These are phyloP conservation scores for Chalciporus piperatus DNA, from an alignment of 768 basidiomycete genomes.

Conservation along the genomic window DNA sequence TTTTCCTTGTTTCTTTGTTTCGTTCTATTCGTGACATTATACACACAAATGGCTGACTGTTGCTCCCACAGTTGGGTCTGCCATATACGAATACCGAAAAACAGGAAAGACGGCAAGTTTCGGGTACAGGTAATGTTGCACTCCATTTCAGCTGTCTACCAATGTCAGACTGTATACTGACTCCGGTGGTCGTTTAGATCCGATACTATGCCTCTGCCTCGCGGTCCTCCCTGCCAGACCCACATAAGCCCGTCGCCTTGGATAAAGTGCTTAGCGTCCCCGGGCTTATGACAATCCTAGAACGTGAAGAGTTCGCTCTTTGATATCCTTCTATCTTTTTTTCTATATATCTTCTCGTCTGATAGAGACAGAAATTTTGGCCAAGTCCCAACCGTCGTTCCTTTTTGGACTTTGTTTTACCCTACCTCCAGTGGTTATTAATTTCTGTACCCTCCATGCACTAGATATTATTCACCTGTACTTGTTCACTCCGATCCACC, in stretches of 20 bases:
- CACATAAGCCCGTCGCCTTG: conserved; percentile 59
- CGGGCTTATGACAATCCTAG: conserved; percentile 73
- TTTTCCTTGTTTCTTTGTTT: background rate
- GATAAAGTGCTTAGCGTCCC: conserved; percentile 60
- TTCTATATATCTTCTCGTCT: background rate
- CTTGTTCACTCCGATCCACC: too few relatives aligned
- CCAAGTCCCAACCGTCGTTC: background rate
- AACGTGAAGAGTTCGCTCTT: conserved; percentile 33
- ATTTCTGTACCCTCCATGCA: too few relatives aligned
- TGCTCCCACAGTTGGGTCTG: conserved; percentile 56
- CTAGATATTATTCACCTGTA: too few relatives aligned
- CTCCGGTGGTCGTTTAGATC: conserved; percentile 40
- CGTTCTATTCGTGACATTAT: background rate
- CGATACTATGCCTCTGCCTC: conserved; percentile 61
- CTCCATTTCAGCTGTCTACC: background rate
- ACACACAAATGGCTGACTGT: conserved; percentile 4
- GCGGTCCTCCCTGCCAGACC: conserved; percentile 49
- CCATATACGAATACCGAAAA: conserved; percentile 54
- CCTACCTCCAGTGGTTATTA: too few relatives aligned
- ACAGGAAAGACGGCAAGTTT: conserved; percentile 47
- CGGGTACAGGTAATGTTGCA: conserved; percentile 52
- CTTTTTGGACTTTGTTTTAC: conserved; percentile 3
- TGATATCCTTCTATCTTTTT: conserved; percentile 8
- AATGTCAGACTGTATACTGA: background rate
- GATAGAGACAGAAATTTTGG: background rate